Percentiles rank a stretch among this genome's conserved stretches.
These are phyloP conservation scores for Starmerella ratchasimensis DNA, from an alignment of 805 yeast genomes.

Conservation along the genomic window DNA sequence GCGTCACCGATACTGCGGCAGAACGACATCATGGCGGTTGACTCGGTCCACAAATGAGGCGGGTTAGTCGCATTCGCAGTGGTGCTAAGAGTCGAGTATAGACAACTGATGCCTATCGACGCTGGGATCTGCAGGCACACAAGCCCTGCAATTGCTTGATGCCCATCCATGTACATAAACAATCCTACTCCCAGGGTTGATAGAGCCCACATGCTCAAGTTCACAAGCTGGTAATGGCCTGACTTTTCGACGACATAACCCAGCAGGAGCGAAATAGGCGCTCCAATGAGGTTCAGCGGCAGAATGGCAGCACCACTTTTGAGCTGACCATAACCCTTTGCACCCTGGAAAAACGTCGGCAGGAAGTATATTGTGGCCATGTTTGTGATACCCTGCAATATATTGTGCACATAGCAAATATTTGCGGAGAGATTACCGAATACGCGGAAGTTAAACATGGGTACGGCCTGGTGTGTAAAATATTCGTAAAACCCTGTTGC, in stretches of 20 bases:
- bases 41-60: conserved; percentile 21
- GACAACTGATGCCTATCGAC: conserved; percentile 37
- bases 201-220: conserved; percentile 28
- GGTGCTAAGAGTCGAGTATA: conserved; percentile 30
- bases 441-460: conserved; percentile 35
- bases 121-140: conserved; percentile 34
- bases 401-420: conserved; percentile 29
- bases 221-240: conserved; percentile 31
- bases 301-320: conserved; percentile 35
- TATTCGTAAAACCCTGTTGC: conserved; percentile 26
- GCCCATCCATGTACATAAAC: conserved; percentile 28
- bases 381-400: conserved; percentile 31
- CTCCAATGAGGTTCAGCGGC: conserved; percentile 32
- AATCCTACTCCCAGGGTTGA: conserved; percentile 35
- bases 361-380: conserved; percentile 25
- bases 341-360: conserved; percentile 39
- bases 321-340: conserved; percentile 32
- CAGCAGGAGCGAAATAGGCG: conserved; percentile 27
- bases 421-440: conserved; percentile 29
- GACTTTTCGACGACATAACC: conserved; percentile 32
- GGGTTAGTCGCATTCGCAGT: conserved; percentile 24
- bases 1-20: conserved; percentile 23
- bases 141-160: conserved; percentile 27
- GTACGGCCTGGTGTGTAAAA: conserved; percentile 29
- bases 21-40: conserved; percentile 25